A percentile compares a stretch with the other conserved stretches of the same genome.
These are phyloP conservation scores for Alternaria sp. DNA, from an alignment of 2,329 filamentous ascomycete species.

Conservation along the genomic window DNA sequence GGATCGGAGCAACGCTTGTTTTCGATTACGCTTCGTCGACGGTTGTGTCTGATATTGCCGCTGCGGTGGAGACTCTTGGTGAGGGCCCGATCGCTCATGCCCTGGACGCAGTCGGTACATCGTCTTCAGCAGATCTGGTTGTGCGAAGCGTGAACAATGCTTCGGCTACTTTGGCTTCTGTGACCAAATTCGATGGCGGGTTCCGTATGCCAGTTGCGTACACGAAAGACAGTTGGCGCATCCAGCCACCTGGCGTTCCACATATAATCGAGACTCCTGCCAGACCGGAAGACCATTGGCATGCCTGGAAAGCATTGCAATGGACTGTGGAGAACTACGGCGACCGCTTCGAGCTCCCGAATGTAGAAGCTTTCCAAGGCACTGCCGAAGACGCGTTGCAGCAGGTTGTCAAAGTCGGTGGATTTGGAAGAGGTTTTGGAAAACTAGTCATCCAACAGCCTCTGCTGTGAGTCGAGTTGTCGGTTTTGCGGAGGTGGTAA, in stretches of 20 bases:
- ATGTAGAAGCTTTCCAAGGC: slow-evolving; percentile 1
- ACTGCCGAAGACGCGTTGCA: slow-evolving; percentile 5
- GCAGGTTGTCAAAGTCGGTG: neutral
- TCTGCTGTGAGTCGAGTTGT: neutral
- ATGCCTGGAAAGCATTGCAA: neutral
- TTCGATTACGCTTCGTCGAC: slow-evolving; percentile 13
- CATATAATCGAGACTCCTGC: neutral
- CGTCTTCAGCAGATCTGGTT: neutral
- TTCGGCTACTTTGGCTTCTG: neutral
- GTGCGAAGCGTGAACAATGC: neutral
- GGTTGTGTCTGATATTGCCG: slow-evolving; percentile 4
- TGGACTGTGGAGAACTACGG: slow-evolving; percentile 12
- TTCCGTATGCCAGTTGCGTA: slow-evolving; percentile 1
- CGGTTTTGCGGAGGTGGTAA: neutral
- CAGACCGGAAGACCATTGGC: neutral
- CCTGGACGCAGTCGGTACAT: neutral
- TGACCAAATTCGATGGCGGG: neutral
- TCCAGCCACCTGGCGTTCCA: neutral
- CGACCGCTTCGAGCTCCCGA: neutral
- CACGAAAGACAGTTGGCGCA: neutral
- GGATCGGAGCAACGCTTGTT: slow-evolving; percentile 11
- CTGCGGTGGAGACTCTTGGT: slow-evolving; percentile 3
- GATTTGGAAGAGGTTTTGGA: neutral
- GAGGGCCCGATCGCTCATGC: slow-evolving; percentile 1
- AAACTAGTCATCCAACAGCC: slow-evolving; percentile 7